Evolutionary conservation across 1,284 basidiomycete species (phyloP).

Genomic region (Trichosporon ovoides): DNA sequence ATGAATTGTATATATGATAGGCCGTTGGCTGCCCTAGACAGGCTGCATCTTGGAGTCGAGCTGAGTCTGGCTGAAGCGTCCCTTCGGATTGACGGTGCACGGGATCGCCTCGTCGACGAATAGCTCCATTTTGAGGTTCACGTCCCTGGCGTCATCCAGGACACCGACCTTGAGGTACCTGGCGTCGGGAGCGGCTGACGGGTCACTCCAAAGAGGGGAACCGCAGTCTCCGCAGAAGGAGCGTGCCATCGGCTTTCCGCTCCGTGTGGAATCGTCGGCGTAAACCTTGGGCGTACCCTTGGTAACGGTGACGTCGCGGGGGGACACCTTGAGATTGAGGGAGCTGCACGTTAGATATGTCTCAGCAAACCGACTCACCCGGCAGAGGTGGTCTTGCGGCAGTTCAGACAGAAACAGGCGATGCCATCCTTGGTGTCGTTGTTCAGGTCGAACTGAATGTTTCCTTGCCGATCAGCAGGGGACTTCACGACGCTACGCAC

Average conservation of each 20-base stretch:
- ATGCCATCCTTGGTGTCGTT: conserved; percentile 9
- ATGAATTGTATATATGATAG: neutral
- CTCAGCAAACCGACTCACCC: neutral
- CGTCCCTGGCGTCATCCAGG: neutral
- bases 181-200: neutral
- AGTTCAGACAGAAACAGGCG: conserved; percentile 12
- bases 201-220: conserved; percentile 15
- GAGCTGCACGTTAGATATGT: conserved; percentile 12
- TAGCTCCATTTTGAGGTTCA: neutral
- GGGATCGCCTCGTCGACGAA: conserved; percentile 1
- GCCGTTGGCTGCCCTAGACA: neutral
- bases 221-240: conserved; percentile 20
- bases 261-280: conserved; percentile 4
- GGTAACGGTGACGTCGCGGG: conserved; percentile 8
- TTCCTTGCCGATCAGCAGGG: conserved; percentile 3
- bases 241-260: conserved; percentile 16
- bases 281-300: conserved; percentile 16
- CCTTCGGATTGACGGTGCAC: neutral
- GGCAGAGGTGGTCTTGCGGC: conserved; percentile 10
- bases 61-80: neutral
- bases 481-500: neutral
- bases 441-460: conserved; percentile 10
- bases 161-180: conserved; percentile 13
- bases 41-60: conserved; percentile 6
- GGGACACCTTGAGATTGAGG: conserved; percentile 10